These are phyloP conservation scores for Ambrosia artemisiifolia DNA, from an alignment of 129 eudicot genomes.

Conservation along the genomic window DNA sequence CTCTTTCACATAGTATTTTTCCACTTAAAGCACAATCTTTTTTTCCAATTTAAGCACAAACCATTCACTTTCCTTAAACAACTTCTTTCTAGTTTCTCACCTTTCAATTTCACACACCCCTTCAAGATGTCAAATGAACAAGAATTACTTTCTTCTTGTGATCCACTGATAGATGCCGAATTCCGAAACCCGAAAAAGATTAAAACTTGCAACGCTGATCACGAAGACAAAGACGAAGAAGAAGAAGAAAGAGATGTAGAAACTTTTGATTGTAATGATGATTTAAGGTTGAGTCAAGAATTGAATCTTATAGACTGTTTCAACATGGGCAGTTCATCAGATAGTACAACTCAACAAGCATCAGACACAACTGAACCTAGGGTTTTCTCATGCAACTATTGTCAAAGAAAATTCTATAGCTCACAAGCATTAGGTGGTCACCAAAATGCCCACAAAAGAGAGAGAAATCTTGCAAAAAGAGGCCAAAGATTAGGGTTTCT, in stretches of 20 bases:
- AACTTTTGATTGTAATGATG: not conserved
- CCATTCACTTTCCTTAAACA: constrained; percentile 30
- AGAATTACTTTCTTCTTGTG: constrained; percentile 9
- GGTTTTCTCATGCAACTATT: constrained; percentile 59
- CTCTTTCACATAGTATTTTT: constrained; percentile 36
- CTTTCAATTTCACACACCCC: constrained; percentile 33
- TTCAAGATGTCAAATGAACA: constrained; percentile 4
- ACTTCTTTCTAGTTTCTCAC: constrained; percentile 29
- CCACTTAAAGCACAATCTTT: constrained; percentile 33
- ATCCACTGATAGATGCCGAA: constrained; percentile 18
- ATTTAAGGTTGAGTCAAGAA: constrained; percentile 36
- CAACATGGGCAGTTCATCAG: constrained; percentile 34
- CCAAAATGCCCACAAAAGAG: constrained; percentile 67
- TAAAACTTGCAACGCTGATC: not conserved
- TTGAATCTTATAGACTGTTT: constrained; percentile 50
- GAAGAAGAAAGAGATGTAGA: constrained; percentile 13
- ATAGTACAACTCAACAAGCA: constrained; percentile 31
- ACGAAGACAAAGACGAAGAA: not conserved
- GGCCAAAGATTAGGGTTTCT: constrained; percentile 36
- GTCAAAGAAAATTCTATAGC: constrained; percentile 60
- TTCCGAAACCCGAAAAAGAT: constrained; percentile 14
- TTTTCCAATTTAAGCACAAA: constrained; percentile 43
- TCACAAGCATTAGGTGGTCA: constrained; percentile 67
- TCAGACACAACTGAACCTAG: constrained; percentile 43
- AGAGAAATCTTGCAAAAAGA: constrained; percentile 54